These are phyloP conservation scores for Camellia sinensis DNA, from an alignment of 148 eudicot species.

Conservation along the genomic window DNA sequence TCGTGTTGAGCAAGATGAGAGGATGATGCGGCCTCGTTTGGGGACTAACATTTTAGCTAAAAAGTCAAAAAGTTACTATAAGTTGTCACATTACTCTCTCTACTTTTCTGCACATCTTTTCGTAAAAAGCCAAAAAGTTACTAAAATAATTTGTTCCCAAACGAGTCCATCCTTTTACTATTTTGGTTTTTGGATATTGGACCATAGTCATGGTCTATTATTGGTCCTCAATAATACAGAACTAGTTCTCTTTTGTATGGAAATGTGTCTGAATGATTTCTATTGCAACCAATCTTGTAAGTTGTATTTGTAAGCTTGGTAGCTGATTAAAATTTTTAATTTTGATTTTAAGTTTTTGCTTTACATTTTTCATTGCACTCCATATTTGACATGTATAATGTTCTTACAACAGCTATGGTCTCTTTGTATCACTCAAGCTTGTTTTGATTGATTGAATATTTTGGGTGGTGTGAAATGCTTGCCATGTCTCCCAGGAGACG, in stretches of 20 bases:
- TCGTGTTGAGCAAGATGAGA: neutral
- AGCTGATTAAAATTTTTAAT: no score
- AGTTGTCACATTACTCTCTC: no score
- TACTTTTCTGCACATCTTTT: no score
- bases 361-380: no score
- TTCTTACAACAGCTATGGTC: no score
- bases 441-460: neutral
- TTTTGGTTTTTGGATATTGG: neutral
- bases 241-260: neutral
- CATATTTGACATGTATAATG: no score
- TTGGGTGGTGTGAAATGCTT: neutral
- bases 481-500: neutral
- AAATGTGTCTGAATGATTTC: neutral
- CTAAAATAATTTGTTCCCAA: no score
- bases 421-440: neutral
- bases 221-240: neutral
- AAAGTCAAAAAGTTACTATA: no score
- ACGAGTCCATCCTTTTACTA: neutral
- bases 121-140: no score
- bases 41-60: no score
- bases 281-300: neutral
- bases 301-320: no score
- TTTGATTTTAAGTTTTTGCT: no score
- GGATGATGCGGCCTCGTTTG: neutral
- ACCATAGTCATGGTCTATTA: neutral